Conservation (phyloP, 257 asterid genomes). For the Craterostigma plantagineum region DNA sequence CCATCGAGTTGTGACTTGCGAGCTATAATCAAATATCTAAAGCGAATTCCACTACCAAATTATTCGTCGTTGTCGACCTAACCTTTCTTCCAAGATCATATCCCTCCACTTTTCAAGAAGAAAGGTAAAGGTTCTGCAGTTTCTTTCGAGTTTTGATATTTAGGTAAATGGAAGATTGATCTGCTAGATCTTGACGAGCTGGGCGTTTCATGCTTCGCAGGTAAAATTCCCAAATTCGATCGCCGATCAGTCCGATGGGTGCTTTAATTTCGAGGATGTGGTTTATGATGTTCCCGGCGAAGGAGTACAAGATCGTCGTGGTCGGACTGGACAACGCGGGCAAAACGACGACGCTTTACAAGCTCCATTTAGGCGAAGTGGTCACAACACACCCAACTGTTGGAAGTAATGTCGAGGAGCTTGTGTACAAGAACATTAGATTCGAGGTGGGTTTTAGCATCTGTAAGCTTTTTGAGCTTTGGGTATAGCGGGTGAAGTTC, state of each 20-base stretch:
- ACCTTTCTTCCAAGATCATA: too few species aligned
- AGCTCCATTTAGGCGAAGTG: slow-evolving; percentile 53
- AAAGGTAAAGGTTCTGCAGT: too few species aligned
- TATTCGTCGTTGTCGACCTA: too few species aligned
- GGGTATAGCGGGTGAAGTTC: background rate
- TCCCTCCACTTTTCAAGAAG: too few species aligned
- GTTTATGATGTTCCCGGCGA: slow-evolving; percentile 64
- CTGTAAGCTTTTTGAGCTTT: background rate
- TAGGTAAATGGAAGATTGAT: too few species aligned
- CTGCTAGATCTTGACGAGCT: too few species aligned
- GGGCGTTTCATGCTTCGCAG: slow-evolving; percentile 6
- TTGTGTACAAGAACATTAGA: slow-evolving; percentile 58
- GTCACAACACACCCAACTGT: slow-evolving; percentile 74
- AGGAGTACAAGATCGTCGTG: slow-evolving; percentile 72
- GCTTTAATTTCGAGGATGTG: slow-evolving; percentile 49
- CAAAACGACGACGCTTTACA: slow-evolving; percentile 72
- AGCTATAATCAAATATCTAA: too few species aligned
- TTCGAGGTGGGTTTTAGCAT: slow-evolving; percentile 31
- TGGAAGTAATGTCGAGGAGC: slow-evolving; percentile 77
- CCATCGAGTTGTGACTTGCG: too few species aligned
- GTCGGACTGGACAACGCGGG: slow-evolving; percentile 82
- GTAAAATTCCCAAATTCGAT: background rate
- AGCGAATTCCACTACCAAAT: too few species aligned
- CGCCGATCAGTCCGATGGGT: slow-evolving; percentile 19
- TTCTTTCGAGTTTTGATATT: too few species aligned